A percentile compares a stretch with the other conserved stretches of the same genome.
Conservation (phyloP, 2,329 filamentous ascomycete species). For the Plectosphaerella sp. region DNA sequence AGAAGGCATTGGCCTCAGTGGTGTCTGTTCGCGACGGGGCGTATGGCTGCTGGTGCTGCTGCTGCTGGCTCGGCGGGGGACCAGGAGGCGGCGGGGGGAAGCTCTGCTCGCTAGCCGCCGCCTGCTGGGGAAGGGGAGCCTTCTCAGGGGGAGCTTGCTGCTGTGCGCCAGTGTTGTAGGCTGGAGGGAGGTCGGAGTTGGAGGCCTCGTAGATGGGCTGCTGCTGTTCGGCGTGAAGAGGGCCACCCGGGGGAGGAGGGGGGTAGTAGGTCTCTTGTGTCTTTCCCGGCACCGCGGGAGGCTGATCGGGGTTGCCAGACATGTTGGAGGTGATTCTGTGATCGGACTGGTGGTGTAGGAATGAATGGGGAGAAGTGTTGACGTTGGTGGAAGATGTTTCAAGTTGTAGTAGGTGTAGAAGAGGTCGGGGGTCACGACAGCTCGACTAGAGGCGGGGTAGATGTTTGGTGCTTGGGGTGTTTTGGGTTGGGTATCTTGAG, state of each 20-base stretch:
- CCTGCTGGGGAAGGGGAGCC: constrained; percentile 1
- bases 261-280: background rate
- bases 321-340: background rate
- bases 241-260: background rate
- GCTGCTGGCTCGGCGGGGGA: background rate
- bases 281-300: constrained; percentile 3
- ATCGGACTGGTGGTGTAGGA: background rate
- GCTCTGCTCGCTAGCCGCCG: constrained; percentile 4
- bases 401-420: no score
- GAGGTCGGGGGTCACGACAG: no score
- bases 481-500: background rate
- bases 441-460: background rate
- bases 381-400: background rate
- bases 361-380: background rate
- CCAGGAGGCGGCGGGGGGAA: constrained; percentile 10
- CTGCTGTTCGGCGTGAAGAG: background rate
- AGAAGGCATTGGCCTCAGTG: background rate
- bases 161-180: background rate
- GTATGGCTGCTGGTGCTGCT: background rate
- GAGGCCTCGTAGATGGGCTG: background rate
- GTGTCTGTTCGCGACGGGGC: background rate
- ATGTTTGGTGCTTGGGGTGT: background rate
- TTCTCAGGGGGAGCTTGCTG: background rate
- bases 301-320: constrained; percentile 10
- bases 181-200: background rate